Evolutionary conservation across 805 yeast species (phyloP), one percentile per base, ranked within the genome.

Genomic region (Pichia insulana): DNA sequence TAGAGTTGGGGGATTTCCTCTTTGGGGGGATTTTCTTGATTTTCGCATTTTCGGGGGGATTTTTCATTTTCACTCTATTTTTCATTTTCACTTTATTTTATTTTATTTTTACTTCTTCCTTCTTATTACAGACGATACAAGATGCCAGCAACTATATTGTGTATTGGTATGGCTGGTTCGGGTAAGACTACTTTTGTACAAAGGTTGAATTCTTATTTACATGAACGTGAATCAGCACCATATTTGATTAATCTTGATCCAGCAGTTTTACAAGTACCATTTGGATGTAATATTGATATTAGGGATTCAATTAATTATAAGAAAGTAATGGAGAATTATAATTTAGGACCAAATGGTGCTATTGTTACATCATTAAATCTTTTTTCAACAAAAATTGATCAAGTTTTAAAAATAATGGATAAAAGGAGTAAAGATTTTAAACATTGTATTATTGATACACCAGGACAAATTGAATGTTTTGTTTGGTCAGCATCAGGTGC

Each of bases 141-240:
- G n/a, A 43, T 43, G 42, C 68, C 70, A 9, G 63, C 67, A 30
- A 60, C 64, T 4, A 50, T 66, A 7, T 49, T 67, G 17, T 66
- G 69, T 40, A 64, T 67, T 47, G 71, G 71, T 39, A 67, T 67
- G 71, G 71, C 77, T 47, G 76, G 78, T 30, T 81, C 95, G 40
- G 98, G 99, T 55, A 92, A 92, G 63, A 90, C 99, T 65, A 92
- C 98, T 9, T 92, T 92, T 60, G 81, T 92, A 87, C 99, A 92
- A 62, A 69, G 98, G 49, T 68, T 92, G 47, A 90, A 90, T 64
- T 76, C 96, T 0, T 95, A 92, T 61, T 67, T 92, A 28, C 95
- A 89, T 57, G 46, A 85, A 28, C 68, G 74, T 45, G 71, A 80
- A 47, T 63, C 67, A 33, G 81, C 90, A 17, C 97, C 98, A 10